Evolutionary conservation across 306 rosid species (phyloP), one percentile per base, ranked within the genome.

Genomic region (Phaseolus lunatus): DNA sequence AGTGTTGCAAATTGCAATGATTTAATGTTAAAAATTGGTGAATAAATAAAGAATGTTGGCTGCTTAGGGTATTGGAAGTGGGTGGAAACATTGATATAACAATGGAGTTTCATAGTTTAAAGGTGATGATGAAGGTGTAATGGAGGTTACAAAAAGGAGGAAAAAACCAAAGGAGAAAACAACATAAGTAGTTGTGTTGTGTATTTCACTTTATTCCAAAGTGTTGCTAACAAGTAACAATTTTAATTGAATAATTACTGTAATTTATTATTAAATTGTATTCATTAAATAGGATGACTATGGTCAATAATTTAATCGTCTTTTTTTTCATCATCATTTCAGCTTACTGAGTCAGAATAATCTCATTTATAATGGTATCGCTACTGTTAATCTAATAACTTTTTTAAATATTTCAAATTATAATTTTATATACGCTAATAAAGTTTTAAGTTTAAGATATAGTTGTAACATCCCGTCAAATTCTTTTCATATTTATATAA

Each of bases 171-270:
- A 11, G 33, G 9, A 54, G 54, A 44, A 74, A 75, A 57, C 65
- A 74, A 74, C 64, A 74, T 47, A 56, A 74, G 65, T 12, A 7
- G 84, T 23, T 57, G 18, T 52, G 84, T 23, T 57, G 18, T 52
- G 23, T 57, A 29, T 76, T 56, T 64, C 69, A 54, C 84, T 73
- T 80, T 70, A 70, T 78, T 78, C 72, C n/a, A 59, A 70, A 47
- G 71, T 78, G 41, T 31, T 58, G 6, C 3, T 16, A 16, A 23
- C 65, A 59, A 58, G 64, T 35, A 70, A 49, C 14, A 70, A 15
- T 10, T 9, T 9, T 70, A 24, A 57, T 24, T 23, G 22, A 26
- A 5, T 33, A 5, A 13, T 44, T 67, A 7, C n/a, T 7, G 1
- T 12, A 44, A 13, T 19, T 43, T 13, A 6, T 7, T 22, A 22